Base-by-base conservation (phyloP, 1,284 basidiomycete genomes). In the Rhodotorula mucilaginosa region DNA sequence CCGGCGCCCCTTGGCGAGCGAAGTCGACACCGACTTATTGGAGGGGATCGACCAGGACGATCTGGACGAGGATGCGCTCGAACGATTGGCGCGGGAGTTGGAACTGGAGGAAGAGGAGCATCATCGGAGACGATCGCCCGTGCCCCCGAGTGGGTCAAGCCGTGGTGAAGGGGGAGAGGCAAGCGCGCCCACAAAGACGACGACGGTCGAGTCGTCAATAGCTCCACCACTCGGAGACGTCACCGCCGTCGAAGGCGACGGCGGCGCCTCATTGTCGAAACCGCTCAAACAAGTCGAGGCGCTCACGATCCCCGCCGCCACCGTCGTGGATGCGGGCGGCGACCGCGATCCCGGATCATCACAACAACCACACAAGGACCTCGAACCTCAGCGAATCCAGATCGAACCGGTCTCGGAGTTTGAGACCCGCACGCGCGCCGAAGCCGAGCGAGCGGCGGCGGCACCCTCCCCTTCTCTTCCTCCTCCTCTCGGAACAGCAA, bases 61-160 rank as follows among this genome's bases (percentile, higher is more conserved):
- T 3, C 15, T 66, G 6, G 56, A 52, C 15, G 67, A 71, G 47
- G 69, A 70, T 21, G 74, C 69, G 47, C 48, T 73, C n/a, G 69
- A 74, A 44, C 23, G 56, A 34, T 44, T 75, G 13, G 70, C 67
- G 58, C 65, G 65, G 21, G 74, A 75, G 58, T 44, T 71, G 15
- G 74, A 73, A 58, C 54, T 47, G 23, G 71, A 73, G 23, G 71
- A 72, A n/a, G 58, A 65, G 34, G 65, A 68, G 61, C 19, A 59
- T 13, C 58, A 61, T 54, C 23, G 70, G 34, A 19, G 61, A 47
- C 58, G 51, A 48, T 63, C 21, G 18, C 31, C 18, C 3, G 29
- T 19, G 56, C 29, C 16, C 26, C 56, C 31, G n/a, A 29, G 56
- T 7, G 39, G 39, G 54, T 65, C 48, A 60, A 65, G 49, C 62